Base-by-base conservation (phyloP, 2,329 filamentous ascomycete genomes). In the Rhynchosporium secalis region DNA sequence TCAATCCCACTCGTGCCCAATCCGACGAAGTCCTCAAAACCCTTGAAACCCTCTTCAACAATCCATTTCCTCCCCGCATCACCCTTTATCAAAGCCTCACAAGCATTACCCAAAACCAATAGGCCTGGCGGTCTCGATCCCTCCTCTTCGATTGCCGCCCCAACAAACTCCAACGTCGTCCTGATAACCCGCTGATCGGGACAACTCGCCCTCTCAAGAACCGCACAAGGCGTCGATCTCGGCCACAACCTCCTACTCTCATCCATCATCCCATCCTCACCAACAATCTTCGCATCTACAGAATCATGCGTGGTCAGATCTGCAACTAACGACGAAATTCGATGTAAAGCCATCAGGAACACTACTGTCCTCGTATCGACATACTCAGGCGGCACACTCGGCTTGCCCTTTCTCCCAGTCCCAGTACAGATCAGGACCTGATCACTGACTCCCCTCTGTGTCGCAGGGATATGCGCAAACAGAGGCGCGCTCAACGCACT, bases 371-470 rank as follows among this genome's bases (percentile, higher is more conserved):
- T 84, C 8, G 84, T 89, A 2, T 82, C 75, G 0, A 93, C 85
- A 74, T 87, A 96, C 65, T 87, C 87, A 0, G 95, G 95, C 40
- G 92, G 92, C n/a, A 85, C 79, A 0, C 92, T 92, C 0, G 91
- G 81, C 60, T 85, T 89, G 12, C 95, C 95, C 77, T 96, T 96
- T 71, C 95, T 86, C 0, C 95, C 95, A 0, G 95, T 99, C 0
- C 95, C 95, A 0, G 95, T 99, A 77, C 95, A 98, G n/a, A 99
- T 84, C 31, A 99, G 82, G 0, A 99, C 88, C 76, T 98, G 93
- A 72, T 99, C 95, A 3, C 92, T 89, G 0, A 96, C 90, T 49
- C 90, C 90, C 4, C 95, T 84, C 77, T 98, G 94, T 1, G 95
- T 99, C 0, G 89, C 82, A 1, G 95, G 94, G 38, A 99, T 91